These are phyloP conservation scores for Teratosphaeria epicoccoides DNA, from an alignment of 2,329 filamentous ascomycete species.

Conservation along the genomic window DNA sequence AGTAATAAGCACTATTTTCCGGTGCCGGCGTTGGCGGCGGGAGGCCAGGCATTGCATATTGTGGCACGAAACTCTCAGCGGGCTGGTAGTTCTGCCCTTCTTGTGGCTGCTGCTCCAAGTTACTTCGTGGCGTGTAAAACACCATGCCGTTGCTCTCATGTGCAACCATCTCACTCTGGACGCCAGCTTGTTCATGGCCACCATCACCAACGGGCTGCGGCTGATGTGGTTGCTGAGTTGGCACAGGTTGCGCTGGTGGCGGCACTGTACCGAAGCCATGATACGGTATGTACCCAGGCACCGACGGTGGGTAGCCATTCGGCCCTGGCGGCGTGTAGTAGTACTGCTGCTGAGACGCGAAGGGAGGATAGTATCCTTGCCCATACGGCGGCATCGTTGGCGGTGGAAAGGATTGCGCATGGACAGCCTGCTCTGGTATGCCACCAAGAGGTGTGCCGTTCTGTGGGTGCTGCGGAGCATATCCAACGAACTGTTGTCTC, in stretches of 20 bases:
- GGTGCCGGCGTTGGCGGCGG: slow-evolving; percentile 12
- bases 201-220: neutral
- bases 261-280: slow-evolving; percentile 24
- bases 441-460: slow-evolving; percentile 76
- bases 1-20: slow-evolving; percentile 3
- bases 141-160: slow-evolving; percentile 95
- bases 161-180: slow-evolving; percentile 50
- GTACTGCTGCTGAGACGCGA: slow-evolving; percentile 39
- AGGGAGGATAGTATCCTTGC: slow-evolving; percentile 45
- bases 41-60: slow-evolving; percentile 24
- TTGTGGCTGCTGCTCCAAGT: slow-evolving; percentile 16
- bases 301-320: slow-evolving; percentile 12
- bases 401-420: slow-evolving; percentile 82
- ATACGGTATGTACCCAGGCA: slow-evolving; percentile 23
- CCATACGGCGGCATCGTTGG: slow-evolving; percentile 37
- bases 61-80: slow-evolving; percentile 25
- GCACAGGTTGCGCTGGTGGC: slow-evolving; percentile 22
- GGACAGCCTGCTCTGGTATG: slow-evolving; percentile 84
- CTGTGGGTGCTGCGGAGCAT: slow-evolving; percentile 58
- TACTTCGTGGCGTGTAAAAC: slow-evolving; percentile 55
- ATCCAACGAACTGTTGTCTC: slow-evolving; percentile 41
- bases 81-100: slow-evolving; percentile 22
- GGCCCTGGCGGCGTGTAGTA: slow-evolving; percentile 56
- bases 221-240: slow-evolving; percentile 1
- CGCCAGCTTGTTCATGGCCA: slow-evolving; percentile 11